These are phyloP conservation scores for Fremontodendron californicum DNA, from an alignment of 345 rosid genomes.

Conservation along the genomic window DNA sequence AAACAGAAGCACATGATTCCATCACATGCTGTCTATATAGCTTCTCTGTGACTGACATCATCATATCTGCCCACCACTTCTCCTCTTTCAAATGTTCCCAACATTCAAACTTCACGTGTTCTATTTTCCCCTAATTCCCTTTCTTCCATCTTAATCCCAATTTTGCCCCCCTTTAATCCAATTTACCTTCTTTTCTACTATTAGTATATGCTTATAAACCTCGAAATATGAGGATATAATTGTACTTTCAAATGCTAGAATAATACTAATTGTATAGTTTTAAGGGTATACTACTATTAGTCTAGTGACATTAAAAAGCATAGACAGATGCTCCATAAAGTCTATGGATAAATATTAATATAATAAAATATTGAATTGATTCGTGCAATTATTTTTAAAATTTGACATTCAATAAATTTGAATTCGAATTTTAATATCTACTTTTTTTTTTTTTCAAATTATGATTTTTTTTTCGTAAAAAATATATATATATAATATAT, in stretches of 20 bases:
- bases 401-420: no score
- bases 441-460: no score
- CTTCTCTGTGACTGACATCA: slow-evolving; percentile 78
- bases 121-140: neutral
- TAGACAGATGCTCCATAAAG: neutral
- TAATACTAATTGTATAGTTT: neutral
- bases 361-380: no score
- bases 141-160: slow-evolving; percentile 14
- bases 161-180: neutral
- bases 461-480: no score
- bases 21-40: slow-evolving; percentile 53
- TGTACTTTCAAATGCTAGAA: neutral
- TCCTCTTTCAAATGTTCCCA: slow-evolving; percentile 62
- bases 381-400: no score
- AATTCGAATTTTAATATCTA: no score
- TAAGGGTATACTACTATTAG: neutral
- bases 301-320: neutral
- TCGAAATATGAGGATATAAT: neutral
- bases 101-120: slow-evolving; percentile 64
- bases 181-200: no score
- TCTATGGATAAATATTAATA: no score
- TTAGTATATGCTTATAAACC: accelerated
- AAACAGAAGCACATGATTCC: slow-evolving; percentile 33
- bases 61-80: slow-evolving; percentile 71
- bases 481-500: neutral